Conservation (phyloP, 1,284 basidiomycete genomes). For the Blastosporella zonata region DNA sequence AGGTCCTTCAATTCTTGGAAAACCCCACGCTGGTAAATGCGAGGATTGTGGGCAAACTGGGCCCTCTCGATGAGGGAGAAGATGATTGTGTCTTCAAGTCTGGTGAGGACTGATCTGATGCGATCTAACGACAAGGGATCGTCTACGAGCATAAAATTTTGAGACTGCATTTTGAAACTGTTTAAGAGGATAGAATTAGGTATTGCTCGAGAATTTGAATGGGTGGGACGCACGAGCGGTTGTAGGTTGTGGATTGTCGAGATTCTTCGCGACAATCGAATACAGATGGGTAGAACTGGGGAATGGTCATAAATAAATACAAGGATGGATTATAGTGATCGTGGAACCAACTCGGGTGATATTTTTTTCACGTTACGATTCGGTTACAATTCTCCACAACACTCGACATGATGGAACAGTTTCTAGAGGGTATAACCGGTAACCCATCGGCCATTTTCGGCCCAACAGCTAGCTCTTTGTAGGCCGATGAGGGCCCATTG, state of each 20-base stretch:
- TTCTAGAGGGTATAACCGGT: not conserved
- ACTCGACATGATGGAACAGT: not conserved
- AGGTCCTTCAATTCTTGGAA: conserved; percentile 75
- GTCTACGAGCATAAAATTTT: conserved; percentile 67
- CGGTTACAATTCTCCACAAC: not conserved
- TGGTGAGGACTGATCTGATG: conserved; percentile 83
- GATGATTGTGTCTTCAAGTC: conserved; percentile 98
- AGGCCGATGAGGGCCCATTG: too few relatives aligned
- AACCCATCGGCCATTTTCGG: not conserved
- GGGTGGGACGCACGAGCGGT: not conserved
- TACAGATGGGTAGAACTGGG: not conserved
- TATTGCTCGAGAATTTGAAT: not conserved
- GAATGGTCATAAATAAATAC: conserved; percentile 1
- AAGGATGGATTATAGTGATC: not conserved
- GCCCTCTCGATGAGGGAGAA: conserved; percentile 96
- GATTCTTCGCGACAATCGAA: not conserved
- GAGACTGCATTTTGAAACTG: conserved; percentile 47
- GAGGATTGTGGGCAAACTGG: conserved; percentile 93
- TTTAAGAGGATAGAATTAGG: not conserved
- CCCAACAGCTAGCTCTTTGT: not conserved
- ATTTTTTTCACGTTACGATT: not conserved
- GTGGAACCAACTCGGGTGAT: not conserved
- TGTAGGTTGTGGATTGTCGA: not conserved
- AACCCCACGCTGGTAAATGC: conserved; percentile 80
- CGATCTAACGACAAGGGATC: conserved; percentile 83